Conservation (phyloP, 139 green algal species). For the Chlorella sp. region DNA sequence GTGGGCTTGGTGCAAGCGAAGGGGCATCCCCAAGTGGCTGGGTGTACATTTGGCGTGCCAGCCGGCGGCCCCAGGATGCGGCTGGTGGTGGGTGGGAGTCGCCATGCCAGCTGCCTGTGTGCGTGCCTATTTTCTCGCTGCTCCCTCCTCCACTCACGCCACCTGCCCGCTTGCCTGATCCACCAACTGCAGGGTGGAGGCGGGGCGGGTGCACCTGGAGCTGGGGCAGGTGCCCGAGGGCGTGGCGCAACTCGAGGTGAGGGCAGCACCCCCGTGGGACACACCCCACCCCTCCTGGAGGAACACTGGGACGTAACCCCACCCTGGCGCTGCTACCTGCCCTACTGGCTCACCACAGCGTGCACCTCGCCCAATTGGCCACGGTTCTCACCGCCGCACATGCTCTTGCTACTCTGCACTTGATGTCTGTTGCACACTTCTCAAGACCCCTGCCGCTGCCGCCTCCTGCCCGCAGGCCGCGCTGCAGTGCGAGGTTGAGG, state of each 20-base stretch:
- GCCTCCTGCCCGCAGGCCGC: not conserved
- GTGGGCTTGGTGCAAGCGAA: not conserved
- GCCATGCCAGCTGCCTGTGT: not conserved
- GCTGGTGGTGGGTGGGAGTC: not conserved
- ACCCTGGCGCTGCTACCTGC: too few relatives aligned
- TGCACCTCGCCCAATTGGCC: too few relatives aligned
- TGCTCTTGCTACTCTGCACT: too few relatives aligned
- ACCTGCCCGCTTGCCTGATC: slow-evolving; percentile 15
- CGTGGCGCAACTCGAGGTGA: slow-evolving; percentile 5
- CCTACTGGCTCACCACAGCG: too few relatives aligned
- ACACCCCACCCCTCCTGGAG: too few relatives aligned
- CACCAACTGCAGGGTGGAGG: slow-evolving; percentile 64
- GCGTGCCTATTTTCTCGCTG: too few relatives aligned
- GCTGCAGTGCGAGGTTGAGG: slow-evolving; percentile 36
- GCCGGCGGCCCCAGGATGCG: not conserved
- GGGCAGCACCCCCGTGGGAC: too few relatives aligned
- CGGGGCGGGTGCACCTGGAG: slow-evolving; percentile 53
- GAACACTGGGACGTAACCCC: too few relatives aligned
- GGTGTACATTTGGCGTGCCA: not conserved
- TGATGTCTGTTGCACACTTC: not conserved
- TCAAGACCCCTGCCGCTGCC: not conserved
- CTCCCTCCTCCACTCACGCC: not conserved
- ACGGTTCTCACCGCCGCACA: too few relatives aligned
- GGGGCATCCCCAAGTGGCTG: too few relatives aligned
- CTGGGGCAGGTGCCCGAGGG: slow-evolving; percentile 38